Conservation (phyloP, 306 rosid genomes). For the Gleditsia sinensis region DNA sequence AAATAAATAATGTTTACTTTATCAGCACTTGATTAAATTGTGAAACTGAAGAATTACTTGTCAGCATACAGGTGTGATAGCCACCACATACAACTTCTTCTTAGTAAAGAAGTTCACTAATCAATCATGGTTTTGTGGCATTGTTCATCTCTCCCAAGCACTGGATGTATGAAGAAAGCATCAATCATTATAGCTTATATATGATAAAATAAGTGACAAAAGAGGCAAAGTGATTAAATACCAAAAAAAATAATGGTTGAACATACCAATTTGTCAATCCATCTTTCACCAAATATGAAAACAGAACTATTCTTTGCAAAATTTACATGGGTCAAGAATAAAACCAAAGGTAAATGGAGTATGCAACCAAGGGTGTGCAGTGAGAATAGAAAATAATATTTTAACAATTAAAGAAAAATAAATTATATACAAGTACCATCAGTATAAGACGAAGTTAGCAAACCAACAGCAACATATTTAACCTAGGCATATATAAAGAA, state of each 20-base stretch:
- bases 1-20: too few species aligned
- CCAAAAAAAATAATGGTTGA: too few species aligned
- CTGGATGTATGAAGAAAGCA: too few species aligned
- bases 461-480: slow-evolving; percentile 49
- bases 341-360: neutral
- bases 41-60: slow-evolving; percentile 46
- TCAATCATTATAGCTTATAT: too few species aligned
- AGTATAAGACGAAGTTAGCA: slow-evolving; percentile 55
- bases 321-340: slow-evolving; percentile 12
- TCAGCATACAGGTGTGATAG: slow-evolving; percentile 56
- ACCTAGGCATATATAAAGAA: too few species aligned
- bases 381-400: neutral
- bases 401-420: neutral
- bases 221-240: too few species aligned
- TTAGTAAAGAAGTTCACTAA: slow-evolving; percentile 42
- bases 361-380: neutral
- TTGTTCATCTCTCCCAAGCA: slow-evolving; percentile 38
- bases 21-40: neutral
- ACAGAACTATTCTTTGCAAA: slow-evolving; percentile 54
- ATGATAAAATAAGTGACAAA: too few species aligned
- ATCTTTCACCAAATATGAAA: too few species aligned
- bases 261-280: too few species aligned
- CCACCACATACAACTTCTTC: too few species aligned
- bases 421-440: slow-evolving; percentile 43
- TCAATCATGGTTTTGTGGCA: slow-evolving; percentile 39